Percentiles rank a stretch among this genome's conserved stretches.
phyloP scores from a whole-genome alignment of 78 protist species.

The Emiliania huxleyi region DNA sequence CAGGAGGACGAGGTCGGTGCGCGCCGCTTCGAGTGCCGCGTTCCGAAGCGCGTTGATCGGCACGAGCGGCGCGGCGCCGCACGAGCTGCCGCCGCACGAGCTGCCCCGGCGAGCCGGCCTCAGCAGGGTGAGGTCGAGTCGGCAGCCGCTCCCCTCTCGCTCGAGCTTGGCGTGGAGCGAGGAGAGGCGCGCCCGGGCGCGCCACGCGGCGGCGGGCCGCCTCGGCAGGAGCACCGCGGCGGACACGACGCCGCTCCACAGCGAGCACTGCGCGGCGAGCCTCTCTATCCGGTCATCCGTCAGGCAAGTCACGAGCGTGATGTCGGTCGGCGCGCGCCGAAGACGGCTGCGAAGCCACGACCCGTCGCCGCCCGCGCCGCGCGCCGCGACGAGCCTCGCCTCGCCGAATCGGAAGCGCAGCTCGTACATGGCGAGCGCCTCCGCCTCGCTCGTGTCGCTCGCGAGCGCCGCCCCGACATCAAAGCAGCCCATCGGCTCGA shows the following conservation, averaged over 20 bases:
- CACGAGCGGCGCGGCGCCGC: not conserved
- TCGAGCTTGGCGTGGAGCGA: not conserved
- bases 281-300: not conserved
- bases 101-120: not conserved
- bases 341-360: not conserved
- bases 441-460: not conserved
- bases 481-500: not conserved
- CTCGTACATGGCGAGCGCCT: not conserved
- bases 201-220: not conserved
- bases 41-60: slow-evolving; percentile 48
- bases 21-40: slow-evolving; percentile 15
- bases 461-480: not conserved
- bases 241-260: not conserved
- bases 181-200: not conserved
- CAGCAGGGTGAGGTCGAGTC: not conserved
- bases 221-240: not conserved
- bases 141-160: not conserved
- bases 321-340: not conserved
- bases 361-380: not conserved
- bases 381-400: not conserved
- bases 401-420: not conserved
- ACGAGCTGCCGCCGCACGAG: too few species aligned
- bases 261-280: not conserved
- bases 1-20: slow-evolving; percentile 25
- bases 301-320: not conserved